phyloP scores from a whole-genome alignment of 176 grass and related monocot species.

The Aegilops sharonensis region DNA sequence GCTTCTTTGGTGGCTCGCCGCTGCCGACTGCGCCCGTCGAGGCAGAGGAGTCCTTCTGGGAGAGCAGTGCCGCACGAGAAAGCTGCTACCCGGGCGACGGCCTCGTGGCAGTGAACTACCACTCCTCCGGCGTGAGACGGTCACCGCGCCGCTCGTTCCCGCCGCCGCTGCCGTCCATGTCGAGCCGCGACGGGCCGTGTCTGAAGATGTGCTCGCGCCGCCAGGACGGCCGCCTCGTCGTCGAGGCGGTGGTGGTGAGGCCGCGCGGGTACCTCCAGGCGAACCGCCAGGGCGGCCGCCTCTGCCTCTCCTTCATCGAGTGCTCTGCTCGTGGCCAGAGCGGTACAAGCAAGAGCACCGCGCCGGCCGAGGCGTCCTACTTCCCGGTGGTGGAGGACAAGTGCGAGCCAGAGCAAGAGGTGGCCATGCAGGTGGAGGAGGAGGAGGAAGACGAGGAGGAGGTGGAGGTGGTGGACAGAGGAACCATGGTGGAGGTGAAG shows the following conservation, averaged over 20 bases:
- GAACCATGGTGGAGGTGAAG: constrained; percentile 90
- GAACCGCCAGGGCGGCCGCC: constrained; percentile 58
- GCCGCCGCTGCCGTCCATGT: constrained; percentile 75
- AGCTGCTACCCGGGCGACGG: background rate
- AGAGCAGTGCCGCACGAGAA: background rate
- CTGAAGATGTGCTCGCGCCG: constrained; percentile 73
- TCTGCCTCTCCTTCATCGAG: constrained; percentile 81
- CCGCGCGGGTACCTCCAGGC: constrained; percentile 87
- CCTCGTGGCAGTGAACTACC: constrained; percentile 76
- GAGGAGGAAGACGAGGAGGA: constrained; percentile 66
- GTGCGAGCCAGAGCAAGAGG: constrained; percentile 30
- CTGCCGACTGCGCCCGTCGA: background rate
- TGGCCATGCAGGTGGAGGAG: constrained; percentile 25
- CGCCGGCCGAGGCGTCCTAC: background rate
- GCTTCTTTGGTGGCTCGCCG: background rate
- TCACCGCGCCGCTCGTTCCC: constrained; percentile 54
- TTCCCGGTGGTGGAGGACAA: constrained; percentile 25
- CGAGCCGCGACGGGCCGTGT: constrained; percentile 65
- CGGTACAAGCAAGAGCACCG: background rate
- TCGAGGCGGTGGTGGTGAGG: constrained; percentile 63
- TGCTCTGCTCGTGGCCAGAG: constrained; percentile 31
- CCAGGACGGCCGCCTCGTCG: constrained; percentile 67
- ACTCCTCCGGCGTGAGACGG: constrained; percentile 47
- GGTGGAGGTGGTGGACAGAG: constrained; percentile 90
- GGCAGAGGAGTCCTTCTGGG: constrained; percentile 9